Conservation (phyloP, 2,329 filamentous ascomycete genomes). For the Claviceps pusilla region DNA sequence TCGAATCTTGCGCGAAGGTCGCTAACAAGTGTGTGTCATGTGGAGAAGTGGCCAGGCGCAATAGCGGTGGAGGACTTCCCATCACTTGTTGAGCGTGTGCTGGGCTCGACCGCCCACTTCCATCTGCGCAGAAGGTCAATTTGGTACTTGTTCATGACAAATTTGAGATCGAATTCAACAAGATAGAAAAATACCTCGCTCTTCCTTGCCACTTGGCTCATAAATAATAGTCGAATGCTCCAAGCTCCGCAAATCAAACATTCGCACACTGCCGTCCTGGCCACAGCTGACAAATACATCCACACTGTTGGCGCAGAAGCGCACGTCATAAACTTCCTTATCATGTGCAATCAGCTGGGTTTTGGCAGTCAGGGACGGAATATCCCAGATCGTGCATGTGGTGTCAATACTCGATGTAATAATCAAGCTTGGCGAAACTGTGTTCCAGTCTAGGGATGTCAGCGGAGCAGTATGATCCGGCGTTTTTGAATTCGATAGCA, state of each 20-base stretch:
- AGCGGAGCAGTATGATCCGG: conserved; percentile 94
- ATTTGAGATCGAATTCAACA: neutral
- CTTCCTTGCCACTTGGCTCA: conserved; percentile 80
- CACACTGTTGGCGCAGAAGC: conserved; percentile 96
- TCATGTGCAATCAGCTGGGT: conserved; percentile 97
- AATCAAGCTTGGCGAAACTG: conserved; percentile 87
- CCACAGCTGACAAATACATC: conserved; percentile 97
- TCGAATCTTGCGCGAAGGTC: conserved; percentile 92
- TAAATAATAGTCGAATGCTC: conserved; percentile 99
- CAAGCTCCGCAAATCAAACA: conserved; percentile 93
- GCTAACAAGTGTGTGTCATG: conserved; percentile 90
- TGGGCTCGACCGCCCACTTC: conserved; percentile 50
- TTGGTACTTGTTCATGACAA: neutral
- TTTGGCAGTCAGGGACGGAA: conserved; percentile 91
- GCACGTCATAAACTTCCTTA: conserved; percentile 96
- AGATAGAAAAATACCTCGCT: conserved; percentile 39
- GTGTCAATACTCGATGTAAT: conserved; percentile 99
- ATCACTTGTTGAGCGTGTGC: conserved; percentile 65
- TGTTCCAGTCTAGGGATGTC: conserved; percentile 96
- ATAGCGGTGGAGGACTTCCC: conserved; percentile 58
- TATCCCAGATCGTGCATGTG: conserved; percentile 99
- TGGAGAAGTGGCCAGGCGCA: conserved; percentile 76
- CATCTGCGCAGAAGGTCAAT: conserved; percentile 26
- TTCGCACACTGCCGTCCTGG: conserved; percentile 90
- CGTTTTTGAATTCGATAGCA: conserved; percentile 95